Percentiles rank a stretch among this genome's conserved stretches.
These are phyloP conservation scores for Metschnikowia noctiluminum DNA, from an alignment of 805 yeast species.

Conservation along the genomic window DNA sequence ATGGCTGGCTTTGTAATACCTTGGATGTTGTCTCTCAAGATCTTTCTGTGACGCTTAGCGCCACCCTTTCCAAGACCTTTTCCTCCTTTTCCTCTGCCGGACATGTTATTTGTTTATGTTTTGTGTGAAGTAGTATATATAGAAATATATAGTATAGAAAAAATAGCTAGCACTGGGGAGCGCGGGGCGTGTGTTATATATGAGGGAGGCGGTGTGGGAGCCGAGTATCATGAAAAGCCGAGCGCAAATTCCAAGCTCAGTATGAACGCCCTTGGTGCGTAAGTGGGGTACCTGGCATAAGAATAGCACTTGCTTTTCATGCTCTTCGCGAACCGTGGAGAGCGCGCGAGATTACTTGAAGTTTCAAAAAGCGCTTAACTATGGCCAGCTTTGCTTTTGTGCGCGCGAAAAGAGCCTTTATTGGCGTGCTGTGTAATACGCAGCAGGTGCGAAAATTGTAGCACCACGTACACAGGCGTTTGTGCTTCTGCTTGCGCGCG, in stretches of 20 bases:
- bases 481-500: neutral
- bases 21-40: slow-evolving; percentile 98
- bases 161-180: slow-evolving; percentile 1
- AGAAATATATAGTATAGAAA: slow-evolving; percentile 1
- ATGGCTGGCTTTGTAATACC: slow-evolving; percentile 99
- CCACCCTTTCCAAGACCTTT: slow-evolving; percentile 99
- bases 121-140: slow-evolving; percentile 3
- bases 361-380: slow-evolving; percentile 13
- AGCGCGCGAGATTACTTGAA: slow-evolving; percentile 10
- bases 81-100: slow-evolving; percentile 99
- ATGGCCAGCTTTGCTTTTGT: slow-evolving; percentile 11
- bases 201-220: slow-evolving; percentile 3
- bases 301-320: slow-evolving; percentile 11
- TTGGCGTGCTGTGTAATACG: slow-evolving; percentile 13
- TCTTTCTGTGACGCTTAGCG: slow-evolving; percentile 99
- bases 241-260: neutral
- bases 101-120: slow-evolving; percentile 46
- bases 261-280: slow-evolving; percentile 1
- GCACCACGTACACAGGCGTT: slow-evolving; percentile 9
- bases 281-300: slow-evolving; percentile 10
- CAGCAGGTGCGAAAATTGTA: slow-evolving; percentile 6
- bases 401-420: slow-evolving; percentile 7
- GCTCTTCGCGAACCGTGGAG: slow-evolving; percentile 1
- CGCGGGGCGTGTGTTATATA: slow-evolving; percentile 17
- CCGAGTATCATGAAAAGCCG: neutral